These are phyloP conservation scores for Pyrenophora tritici-repentis DNA, from an alignment of 2,329 filamentous ascomycete species.

Conservation along the genomic window DNA sequence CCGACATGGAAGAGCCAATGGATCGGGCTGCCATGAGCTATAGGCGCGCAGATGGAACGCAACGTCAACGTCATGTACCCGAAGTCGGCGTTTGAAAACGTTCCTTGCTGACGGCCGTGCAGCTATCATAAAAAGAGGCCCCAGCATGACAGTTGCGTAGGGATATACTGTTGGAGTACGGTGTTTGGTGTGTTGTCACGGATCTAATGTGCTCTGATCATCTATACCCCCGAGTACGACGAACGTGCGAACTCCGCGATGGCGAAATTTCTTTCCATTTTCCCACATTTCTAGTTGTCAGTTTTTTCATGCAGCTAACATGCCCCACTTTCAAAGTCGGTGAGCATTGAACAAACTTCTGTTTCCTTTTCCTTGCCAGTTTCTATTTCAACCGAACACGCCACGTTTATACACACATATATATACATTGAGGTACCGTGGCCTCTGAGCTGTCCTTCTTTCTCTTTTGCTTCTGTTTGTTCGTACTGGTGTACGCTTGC, in stretches of 20 bases:
- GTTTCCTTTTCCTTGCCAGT: no score
- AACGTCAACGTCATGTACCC: conserved; percentile 45
- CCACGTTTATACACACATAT: no score
- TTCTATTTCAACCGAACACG: no score
- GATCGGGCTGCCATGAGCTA: conserved; percentile 52
- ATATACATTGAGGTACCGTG: no score
- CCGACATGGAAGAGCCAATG: conserved; percentile 50
- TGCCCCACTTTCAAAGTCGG: no score
- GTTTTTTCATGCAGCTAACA: no score
- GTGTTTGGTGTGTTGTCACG: conserved; percentile 19
- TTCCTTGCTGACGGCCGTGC: conserved; percentile 14
- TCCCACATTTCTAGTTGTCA: neutral
- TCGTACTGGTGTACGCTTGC: no score
- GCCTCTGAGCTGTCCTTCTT: no score
- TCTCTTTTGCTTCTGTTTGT: no score
- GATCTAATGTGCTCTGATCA: conserved; percentile 21
- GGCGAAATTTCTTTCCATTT: conserved; percentile 1
- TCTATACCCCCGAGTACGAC: conserved; percentile 26
- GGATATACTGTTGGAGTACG: conserved; percentile 18
- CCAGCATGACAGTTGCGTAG: conserved; percentile 1
- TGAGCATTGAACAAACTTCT: no score
- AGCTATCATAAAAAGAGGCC: conserved; percentile 1
- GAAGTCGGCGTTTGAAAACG: conserved; percentile 34
- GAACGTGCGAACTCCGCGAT: conserved; percentile 16
- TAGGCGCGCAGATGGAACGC: conserved; percentile 53